phyloP scores from a whole-genome alignment of 176 grass and related monocot genomes.

The Triticum turgidum region DNA sequence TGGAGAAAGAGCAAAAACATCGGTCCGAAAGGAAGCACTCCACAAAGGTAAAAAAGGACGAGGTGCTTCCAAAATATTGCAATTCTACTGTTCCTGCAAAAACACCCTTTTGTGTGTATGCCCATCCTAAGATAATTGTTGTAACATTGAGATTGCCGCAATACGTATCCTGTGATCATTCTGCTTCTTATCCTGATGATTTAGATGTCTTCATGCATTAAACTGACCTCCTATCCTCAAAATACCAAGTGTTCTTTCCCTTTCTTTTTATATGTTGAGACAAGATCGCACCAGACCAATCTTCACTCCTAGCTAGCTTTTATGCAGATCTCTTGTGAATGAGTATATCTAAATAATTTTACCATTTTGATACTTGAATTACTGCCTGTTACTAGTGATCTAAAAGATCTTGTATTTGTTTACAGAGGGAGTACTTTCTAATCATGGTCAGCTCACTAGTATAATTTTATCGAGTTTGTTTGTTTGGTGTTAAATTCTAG shows the following conservation, averaged over 20 bases:
- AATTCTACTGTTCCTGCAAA: no score
- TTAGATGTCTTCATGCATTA: neutral
- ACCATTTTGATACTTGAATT: neutral
- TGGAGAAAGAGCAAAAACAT: slow-evolving; percentile 55
- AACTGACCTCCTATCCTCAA: neutral
- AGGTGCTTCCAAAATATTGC: no score
- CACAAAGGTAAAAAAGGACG: no score
- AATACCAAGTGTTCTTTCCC: neutral
- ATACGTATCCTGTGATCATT: no score
- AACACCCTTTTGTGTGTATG: no score
- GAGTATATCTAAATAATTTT: neutral
- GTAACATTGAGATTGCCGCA: no score
- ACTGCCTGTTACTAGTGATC: neutral
- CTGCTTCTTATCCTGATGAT: neutral
- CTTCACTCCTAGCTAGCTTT: neutral
- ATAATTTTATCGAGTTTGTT: neutral
- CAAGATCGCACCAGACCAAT: neutral
- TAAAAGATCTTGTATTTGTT: no score
- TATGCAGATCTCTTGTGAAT: no score
- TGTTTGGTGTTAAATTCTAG: neutral
- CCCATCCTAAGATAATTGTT: no score
- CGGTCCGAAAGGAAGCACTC: slow-evolving; percentile 23
- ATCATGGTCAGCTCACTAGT: no score
- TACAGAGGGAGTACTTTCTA: neutral
- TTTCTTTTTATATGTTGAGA: neutral